Percentiles rank a stretch among this genome's conserved stretches.
phyloP scores from a whole-genome alignment of 768 basidiomycete species.

The Boletus coccyginus region DNA sequence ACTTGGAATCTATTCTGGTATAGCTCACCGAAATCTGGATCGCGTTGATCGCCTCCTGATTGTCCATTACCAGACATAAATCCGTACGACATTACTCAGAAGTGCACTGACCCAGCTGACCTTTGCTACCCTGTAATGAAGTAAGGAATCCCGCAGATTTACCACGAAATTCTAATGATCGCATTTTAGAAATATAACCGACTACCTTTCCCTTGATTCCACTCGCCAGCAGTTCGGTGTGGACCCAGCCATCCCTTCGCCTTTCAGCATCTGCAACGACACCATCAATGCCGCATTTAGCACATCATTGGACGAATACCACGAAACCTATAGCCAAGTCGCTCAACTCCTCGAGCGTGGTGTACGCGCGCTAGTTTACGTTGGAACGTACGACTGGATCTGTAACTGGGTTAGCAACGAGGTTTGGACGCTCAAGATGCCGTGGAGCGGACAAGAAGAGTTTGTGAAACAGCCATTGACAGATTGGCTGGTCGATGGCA shows the following conservation, averaged over 20 bases:
- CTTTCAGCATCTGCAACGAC: slow-evolving; percentile 37
- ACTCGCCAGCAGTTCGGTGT: slow-evolving; percentile 59
- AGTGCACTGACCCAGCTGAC: slow-evolving; percentile 47
- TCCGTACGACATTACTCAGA: slow-evolving; percentile 64
- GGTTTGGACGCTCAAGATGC: slow-evolving; percentile 65
- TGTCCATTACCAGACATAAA: slow-evolving; percentile 37
- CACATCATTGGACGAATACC: slow-evolving; percentile 38
- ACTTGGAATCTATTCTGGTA: slow-evolving; percentile 20
- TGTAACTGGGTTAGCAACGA: slow-evolving; percentile 75
- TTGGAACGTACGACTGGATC: slow-evolving; percentile 70
- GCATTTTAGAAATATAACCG: slow-evolving; percentile 44
- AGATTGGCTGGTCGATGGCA: slow-evolving; percentile 53
- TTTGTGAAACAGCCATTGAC: slow-evolving; percentile 47
- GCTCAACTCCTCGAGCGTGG: slow-evolving; percentile 64
- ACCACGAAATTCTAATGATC: neutral
- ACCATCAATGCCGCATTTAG: slow-evolving; percentile 47
- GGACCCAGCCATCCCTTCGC: slow-evolving; percentile 37
- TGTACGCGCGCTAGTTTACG: slow-evolving; percentile 64
- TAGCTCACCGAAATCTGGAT: neutral
- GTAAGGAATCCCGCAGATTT: slow-evolving; percentile 19
- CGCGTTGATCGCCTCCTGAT: neutral
- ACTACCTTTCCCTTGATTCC: slow-evolving; percentile 58
- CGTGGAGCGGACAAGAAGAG: slow-evolving; percentile 58
- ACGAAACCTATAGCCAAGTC: slow-evolving; percentile 31
- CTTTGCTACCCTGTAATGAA: slow-evolving; percentile 60